Evolutionary conservation across 257 asterid genomes (phyloP).

Genomic region (Solanum piurae): DNA sequence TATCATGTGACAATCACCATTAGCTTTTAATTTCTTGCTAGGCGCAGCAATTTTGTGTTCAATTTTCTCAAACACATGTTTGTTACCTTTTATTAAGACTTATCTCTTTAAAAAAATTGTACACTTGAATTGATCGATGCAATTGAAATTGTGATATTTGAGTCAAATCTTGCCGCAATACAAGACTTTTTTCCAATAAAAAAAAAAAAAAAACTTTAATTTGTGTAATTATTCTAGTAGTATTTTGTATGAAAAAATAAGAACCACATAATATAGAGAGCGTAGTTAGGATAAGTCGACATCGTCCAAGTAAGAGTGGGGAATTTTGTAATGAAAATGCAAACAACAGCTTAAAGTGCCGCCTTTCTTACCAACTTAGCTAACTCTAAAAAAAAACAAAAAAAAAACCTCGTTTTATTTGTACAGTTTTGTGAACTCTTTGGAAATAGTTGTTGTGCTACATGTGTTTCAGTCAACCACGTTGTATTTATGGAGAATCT

Average conservation of each 20-base stretch:
- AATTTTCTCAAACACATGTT: neutral
- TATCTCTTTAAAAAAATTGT: neutral
- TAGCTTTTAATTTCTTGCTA: neutral
- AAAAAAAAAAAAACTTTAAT: neutral
- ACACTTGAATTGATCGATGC: neutral
- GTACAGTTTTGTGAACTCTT: neutral
- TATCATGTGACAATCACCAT: neutral
- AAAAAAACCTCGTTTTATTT: neutral
- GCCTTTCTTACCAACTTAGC: neutral
- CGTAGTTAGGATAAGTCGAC: neutral
- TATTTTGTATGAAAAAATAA: neutral
- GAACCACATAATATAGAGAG: neutral
- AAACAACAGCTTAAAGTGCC: constrained; percentile 8
- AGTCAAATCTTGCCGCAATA: constrained; percentile 7
- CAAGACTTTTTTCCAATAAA: neutral
- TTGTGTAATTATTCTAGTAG: neutral
- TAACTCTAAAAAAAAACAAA: too few species aligned
- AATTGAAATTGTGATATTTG: neutral
- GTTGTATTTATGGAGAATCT: neutral
- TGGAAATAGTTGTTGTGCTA: neutral
- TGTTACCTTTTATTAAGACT: neutral
- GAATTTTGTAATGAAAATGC: neutral
- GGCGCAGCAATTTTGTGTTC: neutral
- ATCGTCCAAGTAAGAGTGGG: neutral
- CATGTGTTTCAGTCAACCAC: constrained; percentile 7